Evolutionary conservation across 306 rosid genomes (phyloP), one percentile per base, ranked within the genome.

Genomic region (Erythrophleum fordii): DNA sequence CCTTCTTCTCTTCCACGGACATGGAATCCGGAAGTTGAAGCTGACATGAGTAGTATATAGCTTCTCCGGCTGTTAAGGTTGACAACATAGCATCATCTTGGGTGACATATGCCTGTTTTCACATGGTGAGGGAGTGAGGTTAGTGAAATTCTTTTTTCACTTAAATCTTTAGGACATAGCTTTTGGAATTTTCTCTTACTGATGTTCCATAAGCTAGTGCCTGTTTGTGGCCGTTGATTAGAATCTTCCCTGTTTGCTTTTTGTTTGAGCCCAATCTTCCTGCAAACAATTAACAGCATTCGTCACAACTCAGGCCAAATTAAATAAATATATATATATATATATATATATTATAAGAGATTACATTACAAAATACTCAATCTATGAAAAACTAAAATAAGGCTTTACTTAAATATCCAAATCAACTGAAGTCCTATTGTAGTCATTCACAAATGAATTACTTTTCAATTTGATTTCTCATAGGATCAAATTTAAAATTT

Each of bases 41-140:
- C 44, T 84, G 86, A 17, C 96, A 95, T n/a, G 96, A 89, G 73
- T 91, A 93, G 86, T 85, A 52, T 1, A 93, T 83, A 5, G 96
- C 91, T 86, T 93, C 97, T 35, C 74, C 23, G 1, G 83, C 90
- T 2, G 89, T 87, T 31, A 89, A 31, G 12, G 89, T 87, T 23
- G 81, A 61, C 44, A 85, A 71, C 46, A 87, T 45, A 16, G 85
- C 62, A n/a, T 87, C 90, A 28, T 89, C 92, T 85, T 87, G 90
- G 29, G 89, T 76, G 11, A 89, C 90, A 64, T 86, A 89, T 44
- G 90, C 89, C 92, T 86, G 59, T 26, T n/a, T 81, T 18, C 8
- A 35, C 35, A 22, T 0, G 22, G 17, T 29, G 22, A 49, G 25
- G 46, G 26, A 20, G 23, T 7, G 46, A 56, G 45, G 69, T 37